Conservation (phyloP, 2,329 filamentous ascomycete species). For the Microcera coccophila region DNA sequence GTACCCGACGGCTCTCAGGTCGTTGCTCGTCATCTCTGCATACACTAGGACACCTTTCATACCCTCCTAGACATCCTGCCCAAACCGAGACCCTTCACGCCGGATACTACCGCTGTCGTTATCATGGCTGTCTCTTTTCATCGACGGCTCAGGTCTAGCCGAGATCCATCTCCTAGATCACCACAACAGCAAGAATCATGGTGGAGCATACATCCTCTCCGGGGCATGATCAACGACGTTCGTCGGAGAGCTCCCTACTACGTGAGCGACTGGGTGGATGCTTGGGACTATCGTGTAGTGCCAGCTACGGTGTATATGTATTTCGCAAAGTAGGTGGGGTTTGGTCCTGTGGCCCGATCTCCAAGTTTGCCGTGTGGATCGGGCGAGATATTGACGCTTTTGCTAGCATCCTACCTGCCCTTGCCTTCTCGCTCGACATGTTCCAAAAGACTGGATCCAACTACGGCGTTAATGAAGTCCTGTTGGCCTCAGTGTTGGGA, state of each 20-base stretch:
- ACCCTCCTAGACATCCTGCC: too few relatives aligned
- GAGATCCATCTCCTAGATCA: background rate
- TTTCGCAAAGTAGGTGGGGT: slow-evolving; percentile 80
- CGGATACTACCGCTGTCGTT: too few relatives aligned
- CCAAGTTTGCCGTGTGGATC: too few relatives aligned
- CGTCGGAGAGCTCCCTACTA: slow-evolving; percentile 73
- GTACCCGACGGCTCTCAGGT: too few relatives aligned
- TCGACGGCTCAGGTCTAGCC: background rate
- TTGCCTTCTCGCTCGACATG: slow-evolving; percentile 92
- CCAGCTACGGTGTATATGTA: slow-evolving; percentile 91
- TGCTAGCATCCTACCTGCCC: slow-evolving; percentile 72
- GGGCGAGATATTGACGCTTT: too few relatives aligned
- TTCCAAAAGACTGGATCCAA: slow-evolving; percentile 80
- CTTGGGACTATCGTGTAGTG: slow-evolving; percentile 85
- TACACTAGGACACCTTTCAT: too few relatives aligned
- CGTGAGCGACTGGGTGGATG: slow-evolving; percentile 77
- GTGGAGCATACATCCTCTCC: slow-evolving; percentile 74
- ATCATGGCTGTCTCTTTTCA: background rate
- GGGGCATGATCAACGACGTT: slow-evolving; percentile 76
- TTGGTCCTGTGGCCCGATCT: too few relatives aligned
- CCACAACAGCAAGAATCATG: slow-evolving; percentile 40
- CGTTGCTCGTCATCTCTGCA: too few relatives aligned
- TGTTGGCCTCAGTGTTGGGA: slow-evolving; percentile 80
- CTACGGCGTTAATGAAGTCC: slow-evolving; percentile 86
- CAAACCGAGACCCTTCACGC: too few relatives aligned